Percentiles rank a stretch among this genome's conserved stretches.
phyloP scores from a whole-genome alignment of 441 rosid species.

The Lepidium campestre region DNA sequence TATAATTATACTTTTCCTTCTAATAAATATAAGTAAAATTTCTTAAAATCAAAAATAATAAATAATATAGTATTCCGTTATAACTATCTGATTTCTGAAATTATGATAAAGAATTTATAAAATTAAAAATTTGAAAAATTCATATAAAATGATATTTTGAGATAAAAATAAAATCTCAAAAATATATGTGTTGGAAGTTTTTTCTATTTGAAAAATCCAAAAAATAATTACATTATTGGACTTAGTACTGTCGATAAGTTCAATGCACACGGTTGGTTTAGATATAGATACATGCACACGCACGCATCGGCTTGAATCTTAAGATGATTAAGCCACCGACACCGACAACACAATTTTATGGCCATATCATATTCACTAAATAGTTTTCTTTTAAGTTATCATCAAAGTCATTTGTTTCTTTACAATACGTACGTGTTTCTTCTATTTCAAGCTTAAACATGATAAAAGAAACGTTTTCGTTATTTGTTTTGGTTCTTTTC shows the following conservation, averaged over 20 bases:
- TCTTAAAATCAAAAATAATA: too few species aligned
- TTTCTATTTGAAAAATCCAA: too few species aligned
- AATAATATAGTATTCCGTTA: too few species aligned
- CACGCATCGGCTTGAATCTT: not conserved
- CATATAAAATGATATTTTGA: too few species aligned
- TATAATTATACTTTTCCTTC: too few species aligned
- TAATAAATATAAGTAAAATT: too few species aligned
- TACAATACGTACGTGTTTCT: not conserved
- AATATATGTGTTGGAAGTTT: too few species aligned
- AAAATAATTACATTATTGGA: too few species aligned
- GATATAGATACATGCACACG: not conserved
- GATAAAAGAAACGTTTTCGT: not conserved
- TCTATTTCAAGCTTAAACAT: constrained; percentile 4
- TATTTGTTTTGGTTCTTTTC: not conserved
- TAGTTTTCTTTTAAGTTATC: not conserved
- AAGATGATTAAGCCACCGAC: constrained; percentile 9
- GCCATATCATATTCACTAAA: not conserved
- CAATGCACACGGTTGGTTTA: constrained; percentile 6
- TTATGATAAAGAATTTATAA: too few species aligned
- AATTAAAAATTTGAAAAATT: too few species aligned
- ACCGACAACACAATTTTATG: not conserved
- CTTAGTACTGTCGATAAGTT: not conserved
- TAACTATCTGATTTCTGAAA: too few species aligned
- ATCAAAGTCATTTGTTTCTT: not conserved
- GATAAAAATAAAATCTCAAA: too few species aligned